Evolutionary conservation across 108 stramenopile species (phyloP).

Genomic region (Nitzschia putrida): DNA sequence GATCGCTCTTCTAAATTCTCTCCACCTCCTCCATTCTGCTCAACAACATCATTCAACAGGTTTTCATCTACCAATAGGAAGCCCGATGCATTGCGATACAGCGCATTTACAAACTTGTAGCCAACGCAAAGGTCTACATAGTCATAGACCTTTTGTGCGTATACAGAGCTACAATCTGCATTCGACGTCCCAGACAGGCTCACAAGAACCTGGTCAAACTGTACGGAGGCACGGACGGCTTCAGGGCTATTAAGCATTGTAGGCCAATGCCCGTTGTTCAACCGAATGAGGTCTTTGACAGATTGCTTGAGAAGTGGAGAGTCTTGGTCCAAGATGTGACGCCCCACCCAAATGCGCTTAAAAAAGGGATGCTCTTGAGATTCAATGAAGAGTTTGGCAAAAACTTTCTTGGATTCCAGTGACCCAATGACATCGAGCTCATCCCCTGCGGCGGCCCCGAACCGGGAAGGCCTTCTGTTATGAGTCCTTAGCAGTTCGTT

Average conservation of each 20-base stretch:
- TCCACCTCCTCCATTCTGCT: slow-evolving; percentile 67
- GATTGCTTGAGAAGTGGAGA: slow-evolving; percentile 56
- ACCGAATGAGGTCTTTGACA: slow-evolving; percentile 40
- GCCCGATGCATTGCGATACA: slow-evolving; percentile 40
- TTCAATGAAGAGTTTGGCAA: slow-evolving; percentile 61
- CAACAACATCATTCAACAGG: slow-evolving; percentile 69
- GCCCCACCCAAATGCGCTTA: slow-evolving; percentile 64
- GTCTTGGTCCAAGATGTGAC: slow-evolving; percentile 60
- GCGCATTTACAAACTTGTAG: slow-evolving; percentile 55
- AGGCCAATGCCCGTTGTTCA: slow-evolving; percentile 67
- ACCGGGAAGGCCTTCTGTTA: background rate
- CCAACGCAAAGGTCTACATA: slow-evolving; percentile 56
- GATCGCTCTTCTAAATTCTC: slow-evolving; percentile 17
- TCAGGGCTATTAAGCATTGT: slow-evolving; percentile 50
- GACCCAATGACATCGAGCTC: slow-evolving; percentile 1
- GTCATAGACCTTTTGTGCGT: slow-evolving; percentile 69
- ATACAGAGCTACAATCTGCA: slow-evolving; percentile 56
- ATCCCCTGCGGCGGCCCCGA: background rate
- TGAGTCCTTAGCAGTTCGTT: background rate
- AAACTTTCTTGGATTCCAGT: slow-evolving; percentile 48
- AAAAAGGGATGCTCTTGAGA: slow-evolving; percentile 70
- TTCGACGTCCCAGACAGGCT: slow-evolving; percentile 68
- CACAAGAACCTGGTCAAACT: slow-evolving; percentile 71
- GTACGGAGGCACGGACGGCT: slow-evolving; percentile 49
- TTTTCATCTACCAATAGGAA: slow-evolving; percentile 52